These are phyloP conservation scores for Hypocrella siamensis DNA, from an alignment of 2,329 filamentous ascomycete species.

Conservation along the genomic window DNA sequence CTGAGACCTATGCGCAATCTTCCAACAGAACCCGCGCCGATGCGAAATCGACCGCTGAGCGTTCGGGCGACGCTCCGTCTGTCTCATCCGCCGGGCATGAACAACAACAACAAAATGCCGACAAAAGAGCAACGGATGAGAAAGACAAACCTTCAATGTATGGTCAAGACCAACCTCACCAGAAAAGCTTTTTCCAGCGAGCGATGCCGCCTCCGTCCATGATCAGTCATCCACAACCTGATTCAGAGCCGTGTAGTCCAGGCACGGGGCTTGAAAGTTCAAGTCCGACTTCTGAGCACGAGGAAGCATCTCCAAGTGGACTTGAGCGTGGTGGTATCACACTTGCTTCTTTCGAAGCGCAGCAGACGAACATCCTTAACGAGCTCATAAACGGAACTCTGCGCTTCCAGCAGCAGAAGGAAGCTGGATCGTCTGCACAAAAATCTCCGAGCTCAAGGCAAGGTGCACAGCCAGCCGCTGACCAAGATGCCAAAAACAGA, in stretches of 20 bases:
- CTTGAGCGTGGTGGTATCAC: conserved; percentile 8
- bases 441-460: neutral
- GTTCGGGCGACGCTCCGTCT: too few species aligned
- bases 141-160: conserved; percentile 30
- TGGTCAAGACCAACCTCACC: conserved; percentile 10
- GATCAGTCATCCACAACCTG: conserved; percentile 3
- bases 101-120: too few species aligned
- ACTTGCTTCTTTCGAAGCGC: conserved; percentile 22
- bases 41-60: too few species aligned
- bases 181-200: neutral
- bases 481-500: conserved; percentile 23
- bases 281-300: neutral
- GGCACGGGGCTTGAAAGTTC: conserved; percentile 4
- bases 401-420: conserved; percentile 6
- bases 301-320: conserved; percentile 16
- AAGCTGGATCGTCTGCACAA: neutral
- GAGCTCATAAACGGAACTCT: conserved; percentile 18
- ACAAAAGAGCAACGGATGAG: too few species aligned
- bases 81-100: too few species aligned
- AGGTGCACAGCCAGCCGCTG: conserved; percentile 14
- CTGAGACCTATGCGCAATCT: too few species aligned
- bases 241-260: neutral
- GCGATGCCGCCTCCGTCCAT: conserved; percentile 6
- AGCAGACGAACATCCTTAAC: conserved; percentile 21
- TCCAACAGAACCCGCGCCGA: too few species aligned